Evolutionary conservation across 441 rosid genomes (phyloP), one percentile per base, ranked within the genome.

Genomic region (Biscutella laevigata): DNA sequence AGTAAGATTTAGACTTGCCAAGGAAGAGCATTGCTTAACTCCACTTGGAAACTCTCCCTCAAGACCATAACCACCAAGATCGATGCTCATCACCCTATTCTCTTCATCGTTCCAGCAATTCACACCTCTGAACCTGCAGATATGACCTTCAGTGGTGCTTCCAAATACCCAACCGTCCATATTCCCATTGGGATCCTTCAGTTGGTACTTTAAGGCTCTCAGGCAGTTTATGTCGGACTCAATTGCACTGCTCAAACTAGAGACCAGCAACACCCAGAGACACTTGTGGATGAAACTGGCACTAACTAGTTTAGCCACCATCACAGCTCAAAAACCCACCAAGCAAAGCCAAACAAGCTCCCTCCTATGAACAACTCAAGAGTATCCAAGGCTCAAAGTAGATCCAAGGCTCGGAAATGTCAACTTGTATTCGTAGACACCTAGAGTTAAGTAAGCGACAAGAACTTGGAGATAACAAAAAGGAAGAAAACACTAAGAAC

Each of bases 31-130:
- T 19, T 63, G 37, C 5, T 29, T 11, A 0, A 79, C 2, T 1
- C 75, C 79, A 0, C 0, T 57, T 4, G 81, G 87, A 48, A 81
- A 72, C 52, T 63, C 45, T 6, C 80, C 80, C 29, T 49, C 39
- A 3, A 81, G 74, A 13, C 69, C 60, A 66, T 57, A 57, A 38
- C 45, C 37, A 17, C 36, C 0, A 40, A 80, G 70, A 4, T 33
- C 12, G 49, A 78, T 44, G 26, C 16, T 28, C 8, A 66, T 11
- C 17, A 77, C 73, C 24, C 1, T 52, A n/a, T n/a, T n/a, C n/a
- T n/a, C n/a, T 29, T 4, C 1, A 4, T 5, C 19, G 27, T 8
- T 0, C 29, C 13, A 45, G 20, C 37, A 38, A 10, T 0, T 0
- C 4, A 72, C 59, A 9, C 81, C 81, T 1, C 0, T 2, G 32